Evolutionary conservation across 139 green algal genomes (phyloP).

Genomic region (Mesotaenium endlicherianum): DNA sequence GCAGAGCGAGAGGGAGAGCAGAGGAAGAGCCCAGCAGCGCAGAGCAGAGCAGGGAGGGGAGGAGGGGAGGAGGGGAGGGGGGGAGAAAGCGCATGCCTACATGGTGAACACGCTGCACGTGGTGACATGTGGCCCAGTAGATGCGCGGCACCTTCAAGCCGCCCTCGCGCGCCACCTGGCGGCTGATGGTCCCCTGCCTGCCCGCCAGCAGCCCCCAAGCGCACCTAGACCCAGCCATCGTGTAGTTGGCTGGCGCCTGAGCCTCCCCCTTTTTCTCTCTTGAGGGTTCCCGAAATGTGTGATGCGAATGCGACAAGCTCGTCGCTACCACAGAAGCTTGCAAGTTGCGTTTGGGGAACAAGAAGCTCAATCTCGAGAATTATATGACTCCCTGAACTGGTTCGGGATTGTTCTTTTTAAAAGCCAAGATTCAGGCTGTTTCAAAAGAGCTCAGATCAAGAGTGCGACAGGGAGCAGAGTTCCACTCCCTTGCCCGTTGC

Average conservation of each 20-base stretch:
- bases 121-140: slow-evolving; percentile 15
- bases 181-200: not conserved
- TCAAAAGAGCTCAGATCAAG: no score
- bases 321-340: not conserved
- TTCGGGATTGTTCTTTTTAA: no score
- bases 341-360: not conserved
- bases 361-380: no score
- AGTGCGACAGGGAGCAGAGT: no score
- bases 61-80: not conserved
- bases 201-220: not conserved
- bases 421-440: no score
- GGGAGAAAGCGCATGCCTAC: not conserved
- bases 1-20: not conserved
- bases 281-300: no score
- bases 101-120: slow-evolving; percentile 18
- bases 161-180: not conserved
- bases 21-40: not conserved
- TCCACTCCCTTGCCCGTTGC: no score
- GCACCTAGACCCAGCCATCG: not conserved
- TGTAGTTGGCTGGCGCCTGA: no score
- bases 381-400: no score
- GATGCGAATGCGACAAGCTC: not conserved
- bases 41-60: not conserved
- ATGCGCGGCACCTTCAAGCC: slow-evolving; percentile 49
- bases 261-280: no score